These are phyloP conservation scores for Helicostylum pulchrum DNA, from an alignment of 192 early-diverging fungal species.

Conservation along the genomic window DNA sequence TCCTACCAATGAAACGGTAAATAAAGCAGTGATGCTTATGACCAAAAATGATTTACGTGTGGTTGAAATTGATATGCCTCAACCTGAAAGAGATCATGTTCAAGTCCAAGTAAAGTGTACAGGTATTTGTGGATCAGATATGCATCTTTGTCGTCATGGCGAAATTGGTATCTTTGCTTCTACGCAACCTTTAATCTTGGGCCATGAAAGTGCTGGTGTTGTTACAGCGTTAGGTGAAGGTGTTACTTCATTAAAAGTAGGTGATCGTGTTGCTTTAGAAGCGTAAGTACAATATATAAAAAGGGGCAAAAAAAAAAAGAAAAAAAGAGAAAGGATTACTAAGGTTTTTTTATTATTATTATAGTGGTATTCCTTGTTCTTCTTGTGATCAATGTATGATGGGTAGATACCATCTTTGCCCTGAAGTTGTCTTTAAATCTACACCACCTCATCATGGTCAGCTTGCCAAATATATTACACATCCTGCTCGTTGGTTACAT, in stretches of 20 bases:
- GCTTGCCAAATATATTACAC: constrained; percentile 32
- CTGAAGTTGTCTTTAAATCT: constrained; percentile 36
- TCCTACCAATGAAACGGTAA: constrained; percentile 17
- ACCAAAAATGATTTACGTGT: constrained; percentile 27
- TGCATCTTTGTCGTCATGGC: constrained; percentile 36
- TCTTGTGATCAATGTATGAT: constrained; percentile 34
- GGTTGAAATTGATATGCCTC: constrained; percentile 25
- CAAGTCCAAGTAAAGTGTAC: constrained; percentile 34
- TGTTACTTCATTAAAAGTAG: constrained; percentile 34
- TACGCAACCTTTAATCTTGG: constrained; percentile 25
- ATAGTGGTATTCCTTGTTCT: constrained; percentile 36
- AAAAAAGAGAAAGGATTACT: not conserved
- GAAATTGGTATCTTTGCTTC: constrained; percentile 32
- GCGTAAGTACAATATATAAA: constrained; percentile 24
- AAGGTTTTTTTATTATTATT: not conserved
- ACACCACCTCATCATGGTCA: constrained; percentile 34
- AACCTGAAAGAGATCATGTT: constrained; percentile 25
- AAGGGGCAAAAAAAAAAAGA: not conserved
- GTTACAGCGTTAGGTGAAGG: constrained; percentile 35
- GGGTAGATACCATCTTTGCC: constrained; percentile 37
- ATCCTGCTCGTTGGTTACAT: constrained; percentile 28
- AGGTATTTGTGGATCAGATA: constrained; percentile 40
- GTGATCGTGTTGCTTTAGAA: constrained; percentile 41
- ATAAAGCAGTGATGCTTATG: constrained; percentile 23
- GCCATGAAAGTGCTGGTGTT: constrained; percentile 40